Evolutionary conservation across 495 filamentous ascomycete species (phyloP).

Genomic region (Xylaria nigripes): DNA sequence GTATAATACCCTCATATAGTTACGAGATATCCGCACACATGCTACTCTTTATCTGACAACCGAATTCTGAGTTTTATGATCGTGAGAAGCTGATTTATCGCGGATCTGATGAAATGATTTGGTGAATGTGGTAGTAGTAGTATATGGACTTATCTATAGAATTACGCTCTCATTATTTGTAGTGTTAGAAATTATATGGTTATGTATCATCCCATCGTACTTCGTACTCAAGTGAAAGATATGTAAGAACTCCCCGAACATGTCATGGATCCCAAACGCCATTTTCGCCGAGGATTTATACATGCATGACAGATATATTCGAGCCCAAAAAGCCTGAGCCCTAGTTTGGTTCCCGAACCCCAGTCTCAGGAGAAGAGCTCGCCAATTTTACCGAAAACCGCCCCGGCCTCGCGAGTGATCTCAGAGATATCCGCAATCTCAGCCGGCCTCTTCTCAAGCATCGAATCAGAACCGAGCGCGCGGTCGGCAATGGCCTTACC

Average conservation of each 20-base stretch:
- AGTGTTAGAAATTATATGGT: background rate
- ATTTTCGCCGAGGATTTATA: slow-evolving; percentile 9
- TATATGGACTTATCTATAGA: slow-evolving; percentile 12
- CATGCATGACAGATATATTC: slow-evolving; percentile 10
- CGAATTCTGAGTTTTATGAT: background rate
- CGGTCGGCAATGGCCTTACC: slow-evolving; percentile 16
- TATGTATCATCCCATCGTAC: background rate
- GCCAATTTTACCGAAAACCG: slow-evolving; percentile 18
- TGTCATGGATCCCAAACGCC: slow-evolving; percentile 16
- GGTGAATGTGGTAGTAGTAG: slow-evolving; percentile 6
- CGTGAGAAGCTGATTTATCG: too few relatives aligned
- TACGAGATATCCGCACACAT: slow-evolving; percentile 19
- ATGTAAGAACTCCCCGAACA: too few relatives aligned
- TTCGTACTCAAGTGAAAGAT: background rate
- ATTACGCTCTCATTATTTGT: background rate
- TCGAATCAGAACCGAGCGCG: slow-evolving; percentile 26
- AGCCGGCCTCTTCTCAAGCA: slow-evolving; percentile 33
- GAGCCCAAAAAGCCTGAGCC: slow-evolving; percentile 12
- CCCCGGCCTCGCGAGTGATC: slow-evolving; percentile 17
- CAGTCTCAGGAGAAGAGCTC: slow-evolving; percentile 27
- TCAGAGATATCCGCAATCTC: slow-evolving; percentile 29
- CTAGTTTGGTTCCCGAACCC: too few relatives aligned
- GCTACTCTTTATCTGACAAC: background rate
- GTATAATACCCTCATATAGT: slow-evolving; percentile 14
- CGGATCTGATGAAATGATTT: background rate